Conservation (phyloP, 345 rosid species). For the Cardiospermum halicacabum region DNA sequence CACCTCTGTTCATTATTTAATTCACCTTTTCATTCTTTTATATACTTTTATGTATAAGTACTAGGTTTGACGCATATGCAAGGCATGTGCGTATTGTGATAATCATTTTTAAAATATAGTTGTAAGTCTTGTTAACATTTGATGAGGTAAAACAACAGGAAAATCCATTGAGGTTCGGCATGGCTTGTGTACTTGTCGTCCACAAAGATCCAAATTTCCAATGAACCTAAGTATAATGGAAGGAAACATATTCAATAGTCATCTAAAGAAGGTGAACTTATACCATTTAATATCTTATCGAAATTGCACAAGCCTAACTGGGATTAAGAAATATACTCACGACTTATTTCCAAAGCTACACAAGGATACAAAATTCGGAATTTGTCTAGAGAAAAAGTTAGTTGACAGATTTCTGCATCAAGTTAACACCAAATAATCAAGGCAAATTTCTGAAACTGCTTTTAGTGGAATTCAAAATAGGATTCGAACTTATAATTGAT, state of each 20-base stretch:
- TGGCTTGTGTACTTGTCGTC: conserved; percentile 81
- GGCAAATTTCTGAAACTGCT: not conserved
- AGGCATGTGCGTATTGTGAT: too few species aligned
- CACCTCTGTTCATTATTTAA: too few species aligned
- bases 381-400: conserved; percentile 91
- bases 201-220: conserved; percentile 88
- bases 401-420: conserved; percentile 71
- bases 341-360: conserved; percentile 68
- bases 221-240: conserved; percentile 41
- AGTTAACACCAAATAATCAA: conserved; percentile 12
- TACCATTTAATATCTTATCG: not conserved
- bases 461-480: not conserved
- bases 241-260: not conserved
- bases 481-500: conserved; percentile 49
- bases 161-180: conserved; percentile 96
- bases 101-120: too few species aligned
- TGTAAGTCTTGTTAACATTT: too few species aligned
- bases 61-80: too few species aligned
- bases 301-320: too few species aligned
- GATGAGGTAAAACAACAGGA: conserved; percentile 93
- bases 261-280: not conserved
- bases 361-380: conserved; percentile 79
- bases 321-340: too few species aligned
- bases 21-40: too few species aligned
- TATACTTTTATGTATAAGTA: too few species aligned